Evolutionary conservation across 768 basidiomycete genomes (phyloP), one percentile per base, ranked within the genome.

Genomic region (Cyclocybe aegerita): DNA sequence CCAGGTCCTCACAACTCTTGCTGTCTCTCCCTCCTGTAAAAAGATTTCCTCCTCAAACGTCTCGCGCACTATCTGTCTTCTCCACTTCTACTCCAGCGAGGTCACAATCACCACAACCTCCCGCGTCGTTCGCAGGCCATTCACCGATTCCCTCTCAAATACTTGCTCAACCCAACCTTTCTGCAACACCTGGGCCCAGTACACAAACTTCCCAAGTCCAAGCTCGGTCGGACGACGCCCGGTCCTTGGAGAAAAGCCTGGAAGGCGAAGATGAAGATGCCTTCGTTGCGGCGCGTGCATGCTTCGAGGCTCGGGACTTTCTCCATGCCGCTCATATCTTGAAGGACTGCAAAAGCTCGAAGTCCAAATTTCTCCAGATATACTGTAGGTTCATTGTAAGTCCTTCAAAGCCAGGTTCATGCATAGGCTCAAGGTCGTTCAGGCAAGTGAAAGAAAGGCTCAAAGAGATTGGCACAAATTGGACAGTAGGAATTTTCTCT

Each of bases 361-460:
- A 88, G 64, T 86, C 86, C 7, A 76, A 72, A 17, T 99, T 97
- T 67, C 58, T 98, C 54, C 76, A 79, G 40, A 65, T 85, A 14
- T 98, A 99, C 65, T 80, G 89, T 58, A 81, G 80, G 55, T 98
- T 87, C 65, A 74, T 99, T 66, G 97, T 97, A 65, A 75, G 87
- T 77, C 16, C 14, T 33, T 14, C 42, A 12, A 49, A 11, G 48
- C 14, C 29, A 12, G 14, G 12, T 34, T 15, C 16, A 39, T 43
- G 10, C 12, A 9, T 39, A 23, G 43, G 45, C 36, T 5, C 30
- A 32, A 40, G 34, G 23, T 53, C 42, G 23, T 58, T 48, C 60
- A 96, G 94, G 85, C 86, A 9, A 83, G 83, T 50, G 95, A 98
- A 72, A 88, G 88, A 62, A 83, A 82, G 57, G 84, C 90, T 1